These are phyloP conservation scores for Suillus weaverae DNA, from an alignment of 768 basidiomycete genomes.

Conservation along the genomic window DNA sequence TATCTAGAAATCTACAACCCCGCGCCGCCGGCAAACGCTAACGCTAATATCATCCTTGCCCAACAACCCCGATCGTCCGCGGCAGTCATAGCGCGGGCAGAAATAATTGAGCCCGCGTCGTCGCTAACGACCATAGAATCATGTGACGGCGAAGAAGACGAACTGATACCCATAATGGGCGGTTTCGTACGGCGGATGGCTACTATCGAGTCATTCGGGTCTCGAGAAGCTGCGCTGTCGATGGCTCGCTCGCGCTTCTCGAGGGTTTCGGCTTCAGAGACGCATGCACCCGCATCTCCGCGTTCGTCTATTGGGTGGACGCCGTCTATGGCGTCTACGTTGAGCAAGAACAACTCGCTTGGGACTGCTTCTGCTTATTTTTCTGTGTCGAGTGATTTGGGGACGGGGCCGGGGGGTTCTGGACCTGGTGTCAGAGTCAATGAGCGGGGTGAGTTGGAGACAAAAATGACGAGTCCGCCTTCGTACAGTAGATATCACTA, in stretches of 20 bases:
- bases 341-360: slow-evolving; percentile 15
- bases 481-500: slow-evolving; percentile 17
- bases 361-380: slow-evolving; percentile 28
- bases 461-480: slow-evolving; percentile 11
- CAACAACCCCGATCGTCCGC: slow-evolving; percentile 18
- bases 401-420: slow-evolving; percentile 11
- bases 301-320: slow-evolving; percentile 24
- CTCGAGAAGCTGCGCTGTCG: slow-evolving; percentile 45
- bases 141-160: slow-evolving; percentile 24
- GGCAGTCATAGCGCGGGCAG: not conserved
- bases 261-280: slow-evolving; percentile 17
- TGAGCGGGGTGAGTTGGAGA: slow-evolving; percentile 29
- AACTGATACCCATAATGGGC: slow-evolving; percentile 59
- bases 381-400: slow-evolving; percentile 25
- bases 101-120: not conserved
- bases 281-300: slow-evolving; percentile 19
- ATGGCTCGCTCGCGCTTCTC: slow-evolving; percentile 34
- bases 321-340: not conserved
- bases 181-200: slow-evolving; percentile 72
- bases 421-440: slow-evolving; percentile 16
- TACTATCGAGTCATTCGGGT: slow-evolving; percentile 77
- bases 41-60: not conserved
- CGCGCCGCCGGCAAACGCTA: slow-evolving; percentile 4
- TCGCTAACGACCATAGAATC: not conserved
- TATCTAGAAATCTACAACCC: slow-evolving; percentile 33